phyloP scores from a whole-genome alignment of 2,329 filamentous ascomycete genomes.

The Fusarium graminum region DNA sequence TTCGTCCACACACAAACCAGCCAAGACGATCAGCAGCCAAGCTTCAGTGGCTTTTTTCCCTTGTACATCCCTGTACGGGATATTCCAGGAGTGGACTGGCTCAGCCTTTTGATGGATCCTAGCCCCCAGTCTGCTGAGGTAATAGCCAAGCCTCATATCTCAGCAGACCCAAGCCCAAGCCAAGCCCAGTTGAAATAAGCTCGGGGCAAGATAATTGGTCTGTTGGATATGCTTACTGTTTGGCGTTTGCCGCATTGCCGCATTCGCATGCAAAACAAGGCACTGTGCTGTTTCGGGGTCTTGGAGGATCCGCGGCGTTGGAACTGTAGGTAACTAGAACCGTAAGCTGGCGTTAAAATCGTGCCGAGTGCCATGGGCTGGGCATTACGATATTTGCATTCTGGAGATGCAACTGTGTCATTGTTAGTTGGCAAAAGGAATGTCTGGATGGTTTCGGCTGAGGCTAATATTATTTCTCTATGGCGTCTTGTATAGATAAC shows the following conservation, averaged over 20 bases:
- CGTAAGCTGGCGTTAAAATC: background rate
- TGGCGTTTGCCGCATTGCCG: constrained; percentile 38
- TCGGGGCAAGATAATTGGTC: constrained; percentile 30
- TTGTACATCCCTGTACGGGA: constrained; percentile 27
- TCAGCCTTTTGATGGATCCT: constrained; percentile 32
- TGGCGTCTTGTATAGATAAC: background rate
- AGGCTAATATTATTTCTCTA: background rate
- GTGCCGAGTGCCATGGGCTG: background rate
- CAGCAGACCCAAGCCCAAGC: constrained; percentile 12
- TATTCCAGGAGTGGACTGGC: constrained; percentile 34
- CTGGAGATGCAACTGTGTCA: background rate
- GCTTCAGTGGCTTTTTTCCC: constrained; percentile 30
- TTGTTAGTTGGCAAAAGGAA: constrained; percentile 8
- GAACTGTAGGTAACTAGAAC: constrained; percentile 6
- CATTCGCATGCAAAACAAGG: constrained; percentile 33
- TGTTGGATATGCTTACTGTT: constrained; percentile 38
- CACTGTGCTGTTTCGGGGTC: constrained; percentile 6
- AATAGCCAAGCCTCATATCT: constrained; percentile 18
- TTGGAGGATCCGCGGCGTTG: constrained; percentile 14
- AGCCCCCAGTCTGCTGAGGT: constrained; percentile 35
- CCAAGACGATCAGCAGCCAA: constrained; percentile 41
- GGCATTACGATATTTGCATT: constrained; percentile 26
- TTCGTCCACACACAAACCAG: constrained; percentile 19
- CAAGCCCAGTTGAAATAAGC: constrained; percentile 36
- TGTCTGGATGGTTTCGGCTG: constrained; percentile 1